A percentile compares a stretch with the other conserved stretches of the same genome.
phyloP scores from a whole-genome alignment of 768 basidiomycete genomes.

The Macrolepiota albuminosa region DNA sequence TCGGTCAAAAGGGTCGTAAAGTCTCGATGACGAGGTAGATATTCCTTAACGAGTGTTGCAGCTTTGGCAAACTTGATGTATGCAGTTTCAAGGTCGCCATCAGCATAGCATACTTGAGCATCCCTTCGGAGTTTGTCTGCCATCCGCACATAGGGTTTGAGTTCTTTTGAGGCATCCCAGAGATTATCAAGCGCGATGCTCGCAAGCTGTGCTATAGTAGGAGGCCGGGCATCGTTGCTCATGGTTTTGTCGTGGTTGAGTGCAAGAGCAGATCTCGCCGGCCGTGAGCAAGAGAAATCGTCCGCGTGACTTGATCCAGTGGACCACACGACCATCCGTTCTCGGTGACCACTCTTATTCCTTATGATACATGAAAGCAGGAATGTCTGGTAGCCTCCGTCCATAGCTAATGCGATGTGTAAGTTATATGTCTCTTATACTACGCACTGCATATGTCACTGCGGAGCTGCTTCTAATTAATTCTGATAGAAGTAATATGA shows the following conservation, averaged over 20 bases:
- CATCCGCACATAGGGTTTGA: constrained; percentile 63
- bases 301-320: neutral
- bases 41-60: constrained; percentile 75
- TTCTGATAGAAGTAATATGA: too few relatives aligned
- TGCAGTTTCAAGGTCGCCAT: constrained; percentile 61
- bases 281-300: neutral
- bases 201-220: constrained; percentile 63
- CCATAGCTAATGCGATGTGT: too few relatives aligned
- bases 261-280: neutral
- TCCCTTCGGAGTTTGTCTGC: constrained; percentile 60
- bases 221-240: constrained; percentile 31
- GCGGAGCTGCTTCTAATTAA: too few relatives aligned
- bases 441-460: too few relatives aligned
- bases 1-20: constrained; percentile 50
- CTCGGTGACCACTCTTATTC: too few relatives aligned
- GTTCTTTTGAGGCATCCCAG: constrained; percentile 52
- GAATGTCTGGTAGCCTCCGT: too few relatives aligned
- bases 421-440: too few relatives aligned
- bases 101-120: constrained; percentile 41
- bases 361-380: too few relatives aligned
- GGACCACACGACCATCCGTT: too few relatives aligned
- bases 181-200: constrained; percentile 50
- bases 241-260: neutral
- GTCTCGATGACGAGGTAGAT: constrained; percentile 67
- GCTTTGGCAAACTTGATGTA: constrained; percentile 71